Percentiles rank a stretch among this genome's conserved stretches.
These are phyloP conservation scores for Dendrostoma leiphaemia DNA, from an alignment of 2,329 filamentous ascomycete genomes.

Conservation along the genomic window DNA sequence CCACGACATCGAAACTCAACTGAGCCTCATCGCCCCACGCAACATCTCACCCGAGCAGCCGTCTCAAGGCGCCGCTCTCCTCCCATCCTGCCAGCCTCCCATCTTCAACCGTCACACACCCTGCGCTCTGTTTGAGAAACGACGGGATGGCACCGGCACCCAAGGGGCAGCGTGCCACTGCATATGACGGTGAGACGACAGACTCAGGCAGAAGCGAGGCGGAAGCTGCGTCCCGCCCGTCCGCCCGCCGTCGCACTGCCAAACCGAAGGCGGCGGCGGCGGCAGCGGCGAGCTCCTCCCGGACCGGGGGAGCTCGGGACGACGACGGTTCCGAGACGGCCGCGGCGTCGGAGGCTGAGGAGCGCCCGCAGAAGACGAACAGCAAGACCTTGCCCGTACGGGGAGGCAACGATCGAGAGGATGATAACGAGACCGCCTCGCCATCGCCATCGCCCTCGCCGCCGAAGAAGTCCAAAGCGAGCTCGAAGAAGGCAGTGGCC, in stretches of 20 bases:
- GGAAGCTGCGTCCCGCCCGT: background rate
- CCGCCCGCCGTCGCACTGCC: slow-evolving; percentile 12
- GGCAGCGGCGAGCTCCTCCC: background rate
- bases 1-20: no score
- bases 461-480: slow-evolving; percentile 40
- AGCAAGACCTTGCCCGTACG: background rate
- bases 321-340: slow-evolving; percentile 1
- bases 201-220: slow-evolving; percentile 9
- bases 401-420: background rate
- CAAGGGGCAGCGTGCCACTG: slow-evolving; percentile 6
- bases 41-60: background rate
- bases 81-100: background rate
- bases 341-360: slow-evolving; percentile 1
- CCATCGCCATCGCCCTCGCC: background rate
- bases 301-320: background rate
- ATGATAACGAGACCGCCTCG: background rate
- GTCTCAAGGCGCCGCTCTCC: no score
- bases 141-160: background rate
- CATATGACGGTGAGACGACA: slow-evolving; percentile 4
- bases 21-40: background rate
- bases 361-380: background rate
- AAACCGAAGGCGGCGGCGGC: background rate
- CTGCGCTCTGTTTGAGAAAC: background rate
- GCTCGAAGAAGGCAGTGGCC: background rate
- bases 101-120: background rate